Evolutionary conservation across 2,329 filamentous ascomycete genomes (phyloP), one percentile per base, ranked within the genome.

Genomic region (Chaetomium sp.): DNA sequence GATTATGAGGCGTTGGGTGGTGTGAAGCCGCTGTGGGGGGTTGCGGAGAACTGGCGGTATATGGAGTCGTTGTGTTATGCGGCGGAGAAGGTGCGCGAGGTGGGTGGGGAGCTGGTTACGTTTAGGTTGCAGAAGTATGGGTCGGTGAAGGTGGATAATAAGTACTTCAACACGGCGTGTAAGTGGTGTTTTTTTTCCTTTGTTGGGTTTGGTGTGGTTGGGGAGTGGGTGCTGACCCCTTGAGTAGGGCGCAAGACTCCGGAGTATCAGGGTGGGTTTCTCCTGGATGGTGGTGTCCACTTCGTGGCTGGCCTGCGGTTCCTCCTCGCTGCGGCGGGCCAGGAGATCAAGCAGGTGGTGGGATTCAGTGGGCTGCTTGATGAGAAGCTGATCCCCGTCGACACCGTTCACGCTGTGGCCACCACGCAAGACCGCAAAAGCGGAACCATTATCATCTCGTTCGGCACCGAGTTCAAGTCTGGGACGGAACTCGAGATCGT

Each of bases 271-370:
- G 91, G 90, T 62, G 90, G 91, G 0, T 93, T 92, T 73, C 75
- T 93, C 62, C 83, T 93, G 2, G 90, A 93, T 72, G 89, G 86
- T 16, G 90, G 91, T 51, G 89, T 93, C 29, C 91, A 93, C 75
- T 88, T 85, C 66, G 79, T 87, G 7, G 90, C 90, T 8, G 87
- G 78, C 0, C 81, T 88, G 57, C 80, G 90, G 19, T 74, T 84
- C 35, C 73, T 93, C 50, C 77, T 92, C 2, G 79, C 80, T 21
- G 66, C 76, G 0, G 78, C 79, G 4, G 78, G 78, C 19, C 74
- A 82, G 55, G 76, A 80, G 9, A 77, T 84, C 31, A 75, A 77
- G 13, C 78, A 76, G 38, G 75, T 89, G 3, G 78, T 80, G 21
- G 86, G 86, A 0, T 84, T 85, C 65, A 85, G 86, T 0, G 72